A percentile compares a stretch with the other conserved stretches of the same genome.
phyloP scores from a whole-genome alignment of 78 protist species.

The Dictyostelium firmibasis region DNA sequence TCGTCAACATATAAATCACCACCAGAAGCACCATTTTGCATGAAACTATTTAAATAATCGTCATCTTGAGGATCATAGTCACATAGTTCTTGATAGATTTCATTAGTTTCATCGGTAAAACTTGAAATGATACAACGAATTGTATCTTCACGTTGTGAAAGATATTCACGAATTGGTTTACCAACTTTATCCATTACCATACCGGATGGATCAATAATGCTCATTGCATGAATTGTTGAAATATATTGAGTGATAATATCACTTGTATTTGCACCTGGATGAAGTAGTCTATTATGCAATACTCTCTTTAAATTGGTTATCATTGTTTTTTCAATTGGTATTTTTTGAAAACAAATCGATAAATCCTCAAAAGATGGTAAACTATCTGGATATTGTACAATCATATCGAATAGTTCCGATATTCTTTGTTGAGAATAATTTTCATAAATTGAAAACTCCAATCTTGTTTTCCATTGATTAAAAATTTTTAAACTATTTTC shows the following conservation, averaged over 20 bases:
- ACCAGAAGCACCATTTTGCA: background rate
- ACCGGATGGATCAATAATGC: conserved; percentile 81
- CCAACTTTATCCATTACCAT: conserved; percentile 46
- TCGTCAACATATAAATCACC: conserved; percentile 54
- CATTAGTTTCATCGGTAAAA: conserved; percentile 44
- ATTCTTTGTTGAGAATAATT: conserved; percentile 75
- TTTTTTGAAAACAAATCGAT: conserved; percentile 15
- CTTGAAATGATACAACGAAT: conserved; percentile 73
- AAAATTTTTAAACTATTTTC: background rate
- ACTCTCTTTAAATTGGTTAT: background rate
- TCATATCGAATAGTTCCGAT: conserved; percentile 90
- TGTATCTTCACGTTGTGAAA: conserved; percentile 80
- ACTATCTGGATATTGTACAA: conserved; percentile 86
- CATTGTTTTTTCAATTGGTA: conserved; percentile 26
- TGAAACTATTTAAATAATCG: background rate
- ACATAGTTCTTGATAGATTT: conserved; percentile 67
- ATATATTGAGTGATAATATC: conserved; percentile 80
- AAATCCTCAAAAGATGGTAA: conserved; percentile 81
- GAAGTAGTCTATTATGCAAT: conserved; percentile 77
- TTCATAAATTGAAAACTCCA: conserved; percentile 68
- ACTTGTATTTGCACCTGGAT: conserved; percentile 89
- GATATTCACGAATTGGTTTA: conserved; percentile 71
- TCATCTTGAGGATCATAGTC: background rate
- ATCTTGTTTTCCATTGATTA: conserved; percentile 68
- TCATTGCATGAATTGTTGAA: conserved; percentile 68